Evolutionary conservation across 176 grass and related monocot species (phyloP), one percentile per base, ranked within the genome.

Genomic region (Chrysopogon serrulatus): DNA sequence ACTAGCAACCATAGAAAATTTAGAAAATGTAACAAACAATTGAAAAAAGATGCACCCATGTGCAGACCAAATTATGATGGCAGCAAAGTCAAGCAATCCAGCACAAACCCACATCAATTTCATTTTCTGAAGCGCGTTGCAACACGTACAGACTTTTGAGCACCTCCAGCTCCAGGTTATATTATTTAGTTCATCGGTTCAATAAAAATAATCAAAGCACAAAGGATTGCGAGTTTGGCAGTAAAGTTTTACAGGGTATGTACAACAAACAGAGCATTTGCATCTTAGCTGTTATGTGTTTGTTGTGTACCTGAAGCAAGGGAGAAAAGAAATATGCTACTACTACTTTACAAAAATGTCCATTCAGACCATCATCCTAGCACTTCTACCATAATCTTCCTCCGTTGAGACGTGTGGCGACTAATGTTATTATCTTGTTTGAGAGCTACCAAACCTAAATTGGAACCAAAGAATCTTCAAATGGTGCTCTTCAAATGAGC

Each of bases 1-100:
- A 86, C 74, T 49, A 79, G 28, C 79, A 83, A 90, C 59, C 57
- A 83, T 79, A 86, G 9, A 86, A 86, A 86, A 83, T 82, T n/a
- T 24, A 77, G 27, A 82, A 75, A 81, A 79, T 70, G 65, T 7
- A 43, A 77, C 33, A 36, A 59, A 79, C 41, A 44, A 64, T 77
- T 60, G 56, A 63, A 35, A 89, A 85, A 71, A 54, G 69, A 77
- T 56, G 34, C 71, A 51, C 41, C 35, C 79, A 86, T 83, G 79
- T 83, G 74, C 79, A 48, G 8, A 9, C 47, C 48, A 74, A 79
- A 83, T 86, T 86, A 83, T 79, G 57, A 82, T 79, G 73, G 67
- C 37, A 27, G 37, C 74, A 72, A 78, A 63, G 64, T 71, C 71
- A 77, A 86, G 71, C 64, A 77, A 82, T 64, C 56, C 42, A 64